Conservation (phyloP, 305 asterid genomes). For the Solanum aculeatissimum region DNA sequence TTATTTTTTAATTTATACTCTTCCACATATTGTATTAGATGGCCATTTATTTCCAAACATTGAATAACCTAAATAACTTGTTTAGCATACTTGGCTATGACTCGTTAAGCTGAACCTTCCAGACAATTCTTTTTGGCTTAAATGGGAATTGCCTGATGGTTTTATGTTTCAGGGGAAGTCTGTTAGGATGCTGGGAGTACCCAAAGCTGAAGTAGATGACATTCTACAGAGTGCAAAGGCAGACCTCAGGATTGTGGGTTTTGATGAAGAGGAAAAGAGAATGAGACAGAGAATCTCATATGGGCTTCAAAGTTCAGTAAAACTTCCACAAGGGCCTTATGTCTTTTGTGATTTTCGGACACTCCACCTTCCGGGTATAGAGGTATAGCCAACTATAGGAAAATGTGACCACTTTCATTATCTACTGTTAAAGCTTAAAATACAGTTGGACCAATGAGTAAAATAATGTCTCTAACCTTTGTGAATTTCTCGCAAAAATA, state of each 20-base stretch:
- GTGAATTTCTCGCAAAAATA: not conserved
- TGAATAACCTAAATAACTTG: not conserved
- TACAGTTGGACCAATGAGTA: not conserved
- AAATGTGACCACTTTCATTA: not conserved
- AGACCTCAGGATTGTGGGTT: conserved; percentile 78
- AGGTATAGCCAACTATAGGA: conserved; percentile 30
- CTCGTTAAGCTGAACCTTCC: not conserved
- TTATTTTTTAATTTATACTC: not conserved
- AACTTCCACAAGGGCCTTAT: conserved; percentile 75
- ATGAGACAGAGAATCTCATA: conserved; percentile 37
- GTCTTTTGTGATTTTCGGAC: conserved; percentile 73
- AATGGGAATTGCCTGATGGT: not conserved
- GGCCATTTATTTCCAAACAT: not conserved
- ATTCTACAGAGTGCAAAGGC: conserved; percentile 42
- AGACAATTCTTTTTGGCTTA: not conserved
- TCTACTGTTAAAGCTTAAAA: not conserved
- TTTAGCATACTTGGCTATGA: not conserved
- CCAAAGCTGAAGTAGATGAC: conserved; percentile 68
- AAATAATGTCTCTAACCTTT: not conserved
- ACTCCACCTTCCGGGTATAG: conserved; percentile 70
- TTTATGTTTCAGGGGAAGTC: conserved; percentile 50
- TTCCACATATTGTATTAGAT: not conserved
- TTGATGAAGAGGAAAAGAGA: conserved; percentile 86
- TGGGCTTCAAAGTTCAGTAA: conserved; percentile 19
- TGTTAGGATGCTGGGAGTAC: conserved; percentile 90